A percentile compares a stretch with the other conserved stretches of the same genome.
Evolutionary conservation across 805 yeast genomes (phyloP).

Genomic region (Barnettozyma californica): DNA sequence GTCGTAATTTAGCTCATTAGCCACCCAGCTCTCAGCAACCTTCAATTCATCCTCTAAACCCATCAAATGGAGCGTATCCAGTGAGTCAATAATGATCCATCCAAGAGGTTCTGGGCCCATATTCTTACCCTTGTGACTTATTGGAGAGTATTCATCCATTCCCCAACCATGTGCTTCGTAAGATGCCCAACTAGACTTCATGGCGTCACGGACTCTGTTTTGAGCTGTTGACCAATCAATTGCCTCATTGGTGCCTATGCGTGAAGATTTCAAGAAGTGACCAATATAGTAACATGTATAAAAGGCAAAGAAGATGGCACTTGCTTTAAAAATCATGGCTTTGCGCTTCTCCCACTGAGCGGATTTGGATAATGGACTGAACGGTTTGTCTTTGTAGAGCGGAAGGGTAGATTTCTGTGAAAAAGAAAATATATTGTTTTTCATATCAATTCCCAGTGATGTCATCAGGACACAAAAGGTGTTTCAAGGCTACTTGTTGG

Average conservation of each 20-base stretch:
- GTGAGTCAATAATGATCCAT: conserved; percentile 86
- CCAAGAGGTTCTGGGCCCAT: conserved; percentile 84
- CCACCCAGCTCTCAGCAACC: conserved; percentile 71
- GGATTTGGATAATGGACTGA: conserved; percentile 5
- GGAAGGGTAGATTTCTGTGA: conserved; percentile 30
- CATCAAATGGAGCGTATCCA: conserved; percentile 82
- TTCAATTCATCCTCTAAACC: conserved; percentile 48
- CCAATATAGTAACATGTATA: conserved; percentile 36
- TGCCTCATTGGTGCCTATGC: conserved; percentile 6
- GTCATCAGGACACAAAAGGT: background rate
- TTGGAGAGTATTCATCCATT: conserved; percentile 68
- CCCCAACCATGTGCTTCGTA: conserved; percentile 83
- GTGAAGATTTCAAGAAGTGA: conserved; percentile 16
- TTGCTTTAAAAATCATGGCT: conserved; percentile 39
- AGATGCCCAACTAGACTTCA: conserved; percentile 71
- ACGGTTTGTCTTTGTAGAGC: conserved; percentile 49
- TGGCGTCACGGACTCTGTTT: conserved; percentile 57
- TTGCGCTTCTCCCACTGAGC: conserved; percentile 18
- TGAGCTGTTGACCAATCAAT: conserved; percentile 41
- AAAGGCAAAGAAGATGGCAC: conserved; percentile 35
- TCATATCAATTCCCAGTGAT: background rate
- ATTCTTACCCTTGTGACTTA: conserved; percentile 55
- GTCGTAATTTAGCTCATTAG: conserved; percentile 60
- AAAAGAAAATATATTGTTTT: background rate
- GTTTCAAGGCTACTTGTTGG: background rate